Percentiles rank a stretch among this genome's conserved stretches.
Evolutionary conservation across 129 eudicot species (phyloP).

Genomic region (Rutidosis leptorrhynchoides): DNA sequence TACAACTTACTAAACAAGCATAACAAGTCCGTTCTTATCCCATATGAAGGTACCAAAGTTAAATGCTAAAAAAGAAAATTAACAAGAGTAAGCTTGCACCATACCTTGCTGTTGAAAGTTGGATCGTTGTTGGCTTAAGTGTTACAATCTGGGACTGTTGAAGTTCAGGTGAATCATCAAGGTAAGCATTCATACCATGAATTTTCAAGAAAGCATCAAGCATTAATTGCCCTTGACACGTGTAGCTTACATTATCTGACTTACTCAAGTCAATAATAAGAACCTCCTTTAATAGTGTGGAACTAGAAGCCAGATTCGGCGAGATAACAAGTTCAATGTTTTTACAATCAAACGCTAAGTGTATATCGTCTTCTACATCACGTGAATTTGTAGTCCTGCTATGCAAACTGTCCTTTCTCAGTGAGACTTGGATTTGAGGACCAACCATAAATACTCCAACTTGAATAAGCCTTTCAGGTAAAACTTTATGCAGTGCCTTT

Average conservation of each 20-base stretch:
- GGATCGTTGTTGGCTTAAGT: slow-evolving; percentile 45
- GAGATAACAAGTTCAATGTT: slow-evolving; percentile 55
- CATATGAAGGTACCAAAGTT: slow-evolving; percentile 15
- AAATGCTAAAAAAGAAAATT: not conserved
- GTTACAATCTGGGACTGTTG: slow-evolving; percentile 40
- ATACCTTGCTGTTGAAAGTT: slow-evolving; percentile 61
- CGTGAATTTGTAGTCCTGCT: slow-evolving; percentile 12
- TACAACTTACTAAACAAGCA: slow-evolving; percentile 16
- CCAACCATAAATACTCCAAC: slow-evolving; percentile 61
- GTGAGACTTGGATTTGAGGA: slow-evolving; percentile 52
- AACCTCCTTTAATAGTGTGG: slow-evolving; percentile 38
- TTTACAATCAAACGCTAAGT: slow-evolving; percentile 44
- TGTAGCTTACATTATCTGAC: slow-evolving; percentile 35
- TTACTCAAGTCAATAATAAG: slow-evolving; percentile 23
- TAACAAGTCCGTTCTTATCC: slow-evolving; percentile 6
- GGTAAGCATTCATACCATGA: slow-evolving; percentile 58
- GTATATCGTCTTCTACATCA: slow-evolving; percentile 27
- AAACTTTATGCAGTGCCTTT: slow-evolving; percentile 38
- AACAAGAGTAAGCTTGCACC: slow-evolving; percentile 20
- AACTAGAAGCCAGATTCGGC: slow-evolving; percentile 47
- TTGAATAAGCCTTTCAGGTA: slow-evolving; percentile 63
- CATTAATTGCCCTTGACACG: slow-evolving; percentile 41
- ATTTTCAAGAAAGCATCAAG: slow-evolving; percentile 45
- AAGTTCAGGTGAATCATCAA: slow-evolving; percentile 40
- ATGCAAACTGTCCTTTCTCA: slow-evolving; percentile 41